Conservation (phyloP, 305 asterid species). For the Solanum hybrid region DNA sequence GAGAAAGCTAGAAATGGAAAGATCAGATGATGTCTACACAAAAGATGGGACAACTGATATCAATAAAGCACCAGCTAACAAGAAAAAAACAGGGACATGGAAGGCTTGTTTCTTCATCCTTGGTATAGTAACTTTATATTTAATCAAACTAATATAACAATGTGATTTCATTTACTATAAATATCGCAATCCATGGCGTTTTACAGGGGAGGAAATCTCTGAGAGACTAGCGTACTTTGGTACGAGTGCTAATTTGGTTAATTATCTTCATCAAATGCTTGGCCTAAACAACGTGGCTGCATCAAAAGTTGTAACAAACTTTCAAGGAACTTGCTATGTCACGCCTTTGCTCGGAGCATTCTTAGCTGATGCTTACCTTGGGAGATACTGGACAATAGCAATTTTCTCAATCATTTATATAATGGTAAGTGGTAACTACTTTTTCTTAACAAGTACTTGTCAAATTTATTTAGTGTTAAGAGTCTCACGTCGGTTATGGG, state of each 20-base stretch:
- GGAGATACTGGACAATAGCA: constrained; percentile 28
- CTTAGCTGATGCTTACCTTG: constrained; percentile 17
- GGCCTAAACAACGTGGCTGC: constrained; percentile 11
- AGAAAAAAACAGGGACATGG: constrained; percentile 16
- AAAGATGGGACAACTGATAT: constrained; percentile 19
- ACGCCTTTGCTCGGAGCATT: constrained; percentile 22
- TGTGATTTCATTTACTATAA: not conserved
- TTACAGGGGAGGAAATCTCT: constrained; percentile 19
- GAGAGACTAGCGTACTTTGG: constrained; percentile 26
- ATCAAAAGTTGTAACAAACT: constrained; percentile 19
- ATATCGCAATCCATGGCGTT: not conserved
- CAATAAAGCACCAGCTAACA: constrained; percentile 10
- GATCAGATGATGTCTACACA: constrained; percentile 1
- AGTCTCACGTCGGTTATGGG: not conserved
- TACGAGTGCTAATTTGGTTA: constrained; percentile 18
- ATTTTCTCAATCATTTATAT: constrained; percentile 19
- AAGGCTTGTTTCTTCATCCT: constrained; percentile 22
- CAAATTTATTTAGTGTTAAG: not conserved
- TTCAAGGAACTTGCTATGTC: constrained; percentile 22
- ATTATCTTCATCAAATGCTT: constrained; percentile 12
- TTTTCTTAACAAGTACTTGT: not conserved
- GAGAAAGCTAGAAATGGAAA: not conserved
- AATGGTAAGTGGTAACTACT: constrained; percentile 1
- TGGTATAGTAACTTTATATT: constrained; percentile 3
- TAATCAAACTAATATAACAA: not conserved